Percentiles rank a stretch among this genome's conserved stretches.
Evolutionary conservation across 2,329 filamentous ascomycete genomes (phyloP).

Genomic region (Pseudogymnoascus sp.): DNA sequence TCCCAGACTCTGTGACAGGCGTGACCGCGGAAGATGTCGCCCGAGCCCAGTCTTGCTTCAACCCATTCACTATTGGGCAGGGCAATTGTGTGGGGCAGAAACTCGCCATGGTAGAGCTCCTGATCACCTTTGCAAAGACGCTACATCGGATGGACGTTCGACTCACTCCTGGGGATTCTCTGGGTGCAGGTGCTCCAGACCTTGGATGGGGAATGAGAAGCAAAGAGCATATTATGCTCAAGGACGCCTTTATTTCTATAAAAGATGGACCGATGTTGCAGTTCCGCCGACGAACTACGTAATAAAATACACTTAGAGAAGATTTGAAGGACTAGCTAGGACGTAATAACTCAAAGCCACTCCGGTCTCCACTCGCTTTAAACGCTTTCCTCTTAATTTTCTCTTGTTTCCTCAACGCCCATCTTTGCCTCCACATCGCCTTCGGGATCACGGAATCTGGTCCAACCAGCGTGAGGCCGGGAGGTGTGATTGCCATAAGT

Average conservation of each 20-base stretch:
- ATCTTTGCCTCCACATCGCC: conserved; percentile 3
- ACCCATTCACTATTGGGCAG: conserved; percentile 14
- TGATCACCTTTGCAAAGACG: conserved; percentile 5
- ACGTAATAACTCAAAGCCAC: background rate
- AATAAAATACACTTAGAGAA: background rate
- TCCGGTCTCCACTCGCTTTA: background rate
- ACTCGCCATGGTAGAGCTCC: conserved; percentile 13
- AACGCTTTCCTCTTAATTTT: background rate
- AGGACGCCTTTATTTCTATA: background rate
- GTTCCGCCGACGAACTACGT: background rate
- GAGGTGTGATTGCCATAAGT: background rate
- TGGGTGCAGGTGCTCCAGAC: background rate
- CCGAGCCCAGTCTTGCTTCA: conserved; percentile 2
- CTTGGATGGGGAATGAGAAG: background rate
- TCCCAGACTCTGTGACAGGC: conserved; percentile 10
- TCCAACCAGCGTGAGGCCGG: background rate
- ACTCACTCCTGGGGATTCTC: background rate
- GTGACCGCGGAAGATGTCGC: conserved; percentile 14
- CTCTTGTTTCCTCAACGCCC: background rate
- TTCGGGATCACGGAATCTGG: background rate
- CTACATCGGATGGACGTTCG: conserved; percentile 13
- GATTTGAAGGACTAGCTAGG: background rate
- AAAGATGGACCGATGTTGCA: background rate
- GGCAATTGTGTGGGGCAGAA: conserved; percentile 14
- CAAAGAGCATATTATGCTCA: background rate